Evolutionary conservation across 768 basidiomycete genomes (phyloP).

Genomic region (Dendrothele bispora): DNA sequence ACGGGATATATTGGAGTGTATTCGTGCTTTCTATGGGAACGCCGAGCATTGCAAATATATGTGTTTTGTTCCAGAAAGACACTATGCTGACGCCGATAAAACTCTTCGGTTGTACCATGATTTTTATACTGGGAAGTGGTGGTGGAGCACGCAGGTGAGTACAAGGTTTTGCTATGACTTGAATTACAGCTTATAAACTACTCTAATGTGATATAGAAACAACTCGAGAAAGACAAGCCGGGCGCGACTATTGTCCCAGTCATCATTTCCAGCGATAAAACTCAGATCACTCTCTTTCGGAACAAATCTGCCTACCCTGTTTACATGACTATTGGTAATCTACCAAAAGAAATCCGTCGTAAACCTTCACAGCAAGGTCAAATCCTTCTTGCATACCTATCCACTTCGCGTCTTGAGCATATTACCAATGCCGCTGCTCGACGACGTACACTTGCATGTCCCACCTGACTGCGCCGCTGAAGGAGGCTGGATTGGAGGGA

Average conservation of each 20-base stretch:
- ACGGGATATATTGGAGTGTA: no score
- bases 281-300: no score
- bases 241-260: constrained; percentile 22
- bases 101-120: constrained; percentile 20
- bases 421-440: constrained; percentile 9
- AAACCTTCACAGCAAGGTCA: constrained; percentile 16
- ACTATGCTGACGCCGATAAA: constrained; percentile 25
- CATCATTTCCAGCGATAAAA: no score
- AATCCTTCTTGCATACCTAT: constrained; percentile 30
- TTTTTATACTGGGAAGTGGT: no score
- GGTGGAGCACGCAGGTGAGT: no score
- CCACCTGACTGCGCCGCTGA: constrained; percentile 22
- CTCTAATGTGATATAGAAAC: no score
- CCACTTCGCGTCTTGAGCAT: constrained; percentile 24
- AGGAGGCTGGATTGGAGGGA: constrained; percentile 7
- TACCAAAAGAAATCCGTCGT: constrained; percentile 10
- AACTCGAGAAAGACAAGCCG: constrained; percentile 1
- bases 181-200: no score
- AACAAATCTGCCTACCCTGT: constrained; percentile 32
- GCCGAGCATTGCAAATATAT: constrained; percentile 24
- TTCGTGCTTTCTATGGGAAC: constrained; percentile 28
- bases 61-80: constrained; percentile 36
- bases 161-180: no score
- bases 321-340: constrained; percentile 32
- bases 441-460: constrained; percentile 18